Percentiles rank a stretch among this genome's conserved stretches.
Conservation (phyloP, 1,139 yeast genomes). For the Candida frijolesensis region DNA sequence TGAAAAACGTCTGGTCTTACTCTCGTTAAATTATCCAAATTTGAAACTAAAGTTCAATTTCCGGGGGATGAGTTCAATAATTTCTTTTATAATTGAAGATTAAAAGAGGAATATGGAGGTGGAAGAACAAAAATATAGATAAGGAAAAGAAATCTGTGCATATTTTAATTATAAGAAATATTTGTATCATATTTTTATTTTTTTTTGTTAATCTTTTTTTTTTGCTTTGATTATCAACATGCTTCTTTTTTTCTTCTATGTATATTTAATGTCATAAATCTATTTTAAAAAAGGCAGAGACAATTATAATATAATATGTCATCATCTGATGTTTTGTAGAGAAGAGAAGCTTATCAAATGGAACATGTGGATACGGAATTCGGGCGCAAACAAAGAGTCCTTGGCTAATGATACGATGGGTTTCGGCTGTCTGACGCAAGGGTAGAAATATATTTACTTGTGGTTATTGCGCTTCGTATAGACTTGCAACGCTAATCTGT, state of each 20-base stretch:
- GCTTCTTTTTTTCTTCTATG: conserved; percentile 7
- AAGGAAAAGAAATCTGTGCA: too few species aligned
- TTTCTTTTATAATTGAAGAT: neutral
- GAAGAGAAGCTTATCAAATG: neutral
- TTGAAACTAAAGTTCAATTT: neutral
- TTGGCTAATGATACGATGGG: too few species aligned
- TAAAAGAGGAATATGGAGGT: neutral
- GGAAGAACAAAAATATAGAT: neutral
- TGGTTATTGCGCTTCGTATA: too few species aligned
- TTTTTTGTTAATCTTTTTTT: neutral
- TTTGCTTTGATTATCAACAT: neutral
- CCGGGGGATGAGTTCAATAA: neutral
- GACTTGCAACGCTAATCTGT: too few species aligned
- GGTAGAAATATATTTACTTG: too few species aligned
- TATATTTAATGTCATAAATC: conserved; percentile 14
- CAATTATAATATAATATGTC: neutral
- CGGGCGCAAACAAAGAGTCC: too few species aligned
- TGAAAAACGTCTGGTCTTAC: conserved; percentile 98
- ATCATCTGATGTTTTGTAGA: neutral
- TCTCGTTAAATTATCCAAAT: conserved; percentile 70
- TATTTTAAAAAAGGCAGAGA: conserved; percentile 2
- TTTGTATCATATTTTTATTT: neutral
- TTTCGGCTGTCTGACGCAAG: too few species aligned
- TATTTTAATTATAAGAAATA: neutral
- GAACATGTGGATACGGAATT: too few species aligned